These are phyloP conservation scores for Suillus variegatus DNA, from an alignment of 768 basidiomycete species.

Conservation along the genomic window DNA sequence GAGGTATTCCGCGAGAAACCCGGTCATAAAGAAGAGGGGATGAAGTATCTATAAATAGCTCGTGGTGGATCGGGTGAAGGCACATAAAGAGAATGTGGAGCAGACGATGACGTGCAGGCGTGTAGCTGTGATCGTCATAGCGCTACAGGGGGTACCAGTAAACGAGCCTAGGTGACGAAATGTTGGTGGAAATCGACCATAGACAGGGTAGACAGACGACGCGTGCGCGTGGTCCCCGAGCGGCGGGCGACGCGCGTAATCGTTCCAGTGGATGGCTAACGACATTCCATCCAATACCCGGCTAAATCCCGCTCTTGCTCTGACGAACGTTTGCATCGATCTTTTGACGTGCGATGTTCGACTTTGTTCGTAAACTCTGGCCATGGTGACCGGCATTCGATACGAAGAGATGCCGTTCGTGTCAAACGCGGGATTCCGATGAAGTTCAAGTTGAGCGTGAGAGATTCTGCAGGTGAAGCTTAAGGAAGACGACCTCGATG, in stretches of 20 bases:
- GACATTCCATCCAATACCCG: too few relatives aligned
- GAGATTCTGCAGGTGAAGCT: too few relatives aligned
- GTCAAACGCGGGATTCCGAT: not conserved
- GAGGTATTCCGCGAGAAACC: not conserved
- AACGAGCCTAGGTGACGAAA: not conserved
- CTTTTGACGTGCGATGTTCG: too few relatives aligned
- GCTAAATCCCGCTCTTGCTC: too few relatives aligned
- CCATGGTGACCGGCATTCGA: too few relatives aligned
- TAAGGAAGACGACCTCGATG: too few relatives aligned
- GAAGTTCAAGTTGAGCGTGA: not conserved
- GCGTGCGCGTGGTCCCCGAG: too few relatives aligned
- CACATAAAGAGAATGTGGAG: too few relatives aligned
- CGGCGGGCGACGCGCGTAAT: too few relatives aligned
- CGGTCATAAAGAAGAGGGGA: too few relatives aligned
- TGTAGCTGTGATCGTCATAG: not conserved
- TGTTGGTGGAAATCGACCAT: not conserved
- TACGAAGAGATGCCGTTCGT: not conserved
- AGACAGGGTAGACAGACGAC: not conserved
- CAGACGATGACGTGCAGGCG: not conserved
- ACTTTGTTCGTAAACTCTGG: too few relatives aligned
- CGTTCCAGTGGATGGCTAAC: too few relatives aligned
- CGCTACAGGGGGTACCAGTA: not conserved
- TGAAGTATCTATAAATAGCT: not conserved
- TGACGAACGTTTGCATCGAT: not conserved
- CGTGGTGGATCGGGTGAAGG: not conserved